Conservation (phyloP, 2,329 filamentous ascomycete genomes). For the Claviceps sorghi region DNA sequence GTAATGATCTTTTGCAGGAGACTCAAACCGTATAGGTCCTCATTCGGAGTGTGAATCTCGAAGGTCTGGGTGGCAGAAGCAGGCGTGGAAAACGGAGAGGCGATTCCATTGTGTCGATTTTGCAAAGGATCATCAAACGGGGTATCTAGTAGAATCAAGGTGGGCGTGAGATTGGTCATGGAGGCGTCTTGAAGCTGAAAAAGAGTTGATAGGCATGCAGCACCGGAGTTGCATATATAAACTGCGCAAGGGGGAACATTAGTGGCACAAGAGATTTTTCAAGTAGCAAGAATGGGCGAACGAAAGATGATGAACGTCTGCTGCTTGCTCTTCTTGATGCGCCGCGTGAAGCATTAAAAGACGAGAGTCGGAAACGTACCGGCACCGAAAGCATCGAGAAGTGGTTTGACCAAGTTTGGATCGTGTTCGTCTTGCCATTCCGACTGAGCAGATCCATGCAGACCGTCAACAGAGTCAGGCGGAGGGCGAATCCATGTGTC, state of each 20-base stretch:
- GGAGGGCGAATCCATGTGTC: conserved; percentile 27
- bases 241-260: conserved; percentile 24
- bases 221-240: conserved; percentile 38
- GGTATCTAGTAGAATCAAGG: conserved; percentile 42
- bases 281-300: background rate
- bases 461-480: conserved; percentile 6
- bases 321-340: background rate
- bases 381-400: conserved; percentile 40
- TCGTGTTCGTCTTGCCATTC: conserved; percentile 26
- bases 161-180: conserved; percentile 38
- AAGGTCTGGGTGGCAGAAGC: conserved; percentile 19
- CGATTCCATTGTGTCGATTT: conserved; percentile 18
- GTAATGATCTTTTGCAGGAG: conserved; percentile 43
- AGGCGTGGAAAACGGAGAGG: conserved; percentile 32
- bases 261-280: conserved; percentile 5
- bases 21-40: conserved; percentile 39
- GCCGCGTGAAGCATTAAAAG: background rate
- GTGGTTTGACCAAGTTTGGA: conserved; percentile 30
- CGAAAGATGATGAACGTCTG: background rate
- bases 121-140: conserved; percentile 34
- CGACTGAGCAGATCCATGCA: conserved; percentile 4
- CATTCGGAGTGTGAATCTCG: conserved; percentile 28
- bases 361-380: conserved; percentile 20
- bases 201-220: conserved; percentile 37
- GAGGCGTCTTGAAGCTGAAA: conserved; percentile 38